phyloP scores from a whole-genome alignment of 345 rosid species.

The Acer negundo region DNA sequence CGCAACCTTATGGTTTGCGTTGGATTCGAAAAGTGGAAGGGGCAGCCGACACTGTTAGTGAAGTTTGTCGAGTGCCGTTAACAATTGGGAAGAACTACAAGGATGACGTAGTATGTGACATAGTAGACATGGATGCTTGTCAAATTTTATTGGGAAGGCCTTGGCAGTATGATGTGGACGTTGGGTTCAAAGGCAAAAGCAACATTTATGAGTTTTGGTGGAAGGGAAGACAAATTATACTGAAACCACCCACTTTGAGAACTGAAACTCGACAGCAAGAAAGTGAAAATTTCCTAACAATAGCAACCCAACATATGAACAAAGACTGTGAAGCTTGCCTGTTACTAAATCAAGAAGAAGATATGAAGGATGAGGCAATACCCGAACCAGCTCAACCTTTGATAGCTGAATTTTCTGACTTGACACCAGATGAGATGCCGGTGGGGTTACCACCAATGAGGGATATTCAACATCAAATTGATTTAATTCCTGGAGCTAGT shows the following conservation, averaged over 20 bases:
- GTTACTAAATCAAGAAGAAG: background rate
- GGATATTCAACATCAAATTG: background rate
- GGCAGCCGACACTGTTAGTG: background rate
- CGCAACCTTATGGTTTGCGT: too few species aligned
- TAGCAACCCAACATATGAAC: too few species aligned
- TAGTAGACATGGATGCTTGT: too few species aligned
- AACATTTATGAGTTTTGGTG: too few species aligned
- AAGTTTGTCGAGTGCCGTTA: background rate
- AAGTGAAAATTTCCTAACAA: too few species aligned
- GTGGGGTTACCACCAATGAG: background rate
- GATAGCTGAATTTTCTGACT: background rate
- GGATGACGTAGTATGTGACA: background rate
- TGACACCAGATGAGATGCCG: constrained; percentile 6
- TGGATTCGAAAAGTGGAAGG: background rate
- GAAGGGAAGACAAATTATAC: too few species aligned
- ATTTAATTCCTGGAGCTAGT: background rate
- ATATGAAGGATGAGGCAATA: background rate
- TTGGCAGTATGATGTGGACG: too few species aligned
- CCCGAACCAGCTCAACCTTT: background rate
- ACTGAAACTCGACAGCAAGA: too few species aligned
- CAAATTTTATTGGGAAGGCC: too few species aligned
- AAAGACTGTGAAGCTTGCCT: too few species aligned
- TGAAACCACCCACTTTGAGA: too few species aligned
- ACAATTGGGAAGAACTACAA: background rate
- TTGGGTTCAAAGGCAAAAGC: too few species aligned